These are phyloP conservation scores for Isatis tinctoria DNA, from an alignment of 345 rosid species.

Conservation along the genomic window DNA sequence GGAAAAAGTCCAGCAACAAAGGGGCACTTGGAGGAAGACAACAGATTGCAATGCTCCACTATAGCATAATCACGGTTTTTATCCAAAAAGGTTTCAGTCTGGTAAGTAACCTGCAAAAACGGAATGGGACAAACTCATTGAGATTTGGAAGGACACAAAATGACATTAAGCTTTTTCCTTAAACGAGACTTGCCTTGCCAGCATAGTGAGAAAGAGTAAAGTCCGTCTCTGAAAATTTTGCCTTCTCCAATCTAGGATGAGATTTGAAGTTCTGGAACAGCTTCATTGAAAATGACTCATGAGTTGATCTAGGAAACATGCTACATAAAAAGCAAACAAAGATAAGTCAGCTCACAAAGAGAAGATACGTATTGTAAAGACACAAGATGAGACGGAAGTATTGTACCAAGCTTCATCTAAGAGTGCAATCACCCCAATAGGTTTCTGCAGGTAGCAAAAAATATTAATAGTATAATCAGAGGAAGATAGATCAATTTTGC, in stretches of 20 bases:
- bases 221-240: constrained; percentile 94
- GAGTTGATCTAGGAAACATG: constrained; percentile 97
- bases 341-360: constrained; percentile 33
- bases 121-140: constrained; percentile 7
- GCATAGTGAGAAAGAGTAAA: constrained; percentile 91
- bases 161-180: constrained; percentile 8
- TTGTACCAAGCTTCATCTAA: constrained; percentile 98
- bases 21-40: constrained; percentile 82
- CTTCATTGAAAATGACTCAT: constrained; percentile 79
- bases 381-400: constrained; percentile 11
- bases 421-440: constrained; percentile 92
- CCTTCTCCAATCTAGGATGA: constrained; percentile 77
- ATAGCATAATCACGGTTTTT: constrained; percentile 97
- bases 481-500: background rate
- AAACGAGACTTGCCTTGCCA: constrained; percentile 79
- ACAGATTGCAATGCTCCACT: constrained; percentile 86
- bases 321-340: constrained; percentile 59
- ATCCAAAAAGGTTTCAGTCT: constrained; percentile 79
- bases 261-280: constrained; percentile 67
- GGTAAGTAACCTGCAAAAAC: constrained; percentile 78
- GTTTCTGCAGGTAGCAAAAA: constrained; percentile 68
- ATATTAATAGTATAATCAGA: constrained; percentile 16
- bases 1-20: constrained; percentile 85
- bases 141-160: constrained; percentile 13
- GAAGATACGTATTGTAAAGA: background rate